Base-by-base conservation (phyloP, 1,284 basidiomycete species). In the Malassezia vespertilionis region DNA sequence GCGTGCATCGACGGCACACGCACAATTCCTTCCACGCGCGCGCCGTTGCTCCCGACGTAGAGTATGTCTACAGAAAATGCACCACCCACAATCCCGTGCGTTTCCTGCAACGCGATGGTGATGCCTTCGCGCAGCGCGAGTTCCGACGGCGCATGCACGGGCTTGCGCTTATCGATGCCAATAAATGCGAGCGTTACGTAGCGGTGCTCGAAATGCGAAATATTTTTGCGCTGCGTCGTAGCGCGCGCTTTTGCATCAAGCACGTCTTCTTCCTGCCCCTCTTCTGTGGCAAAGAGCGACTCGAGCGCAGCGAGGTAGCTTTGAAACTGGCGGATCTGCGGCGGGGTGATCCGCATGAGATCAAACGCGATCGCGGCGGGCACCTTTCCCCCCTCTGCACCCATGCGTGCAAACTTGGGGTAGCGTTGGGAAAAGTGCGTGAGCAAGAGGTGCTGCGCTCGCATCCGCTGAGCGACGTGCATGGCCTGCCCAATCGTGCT, bases 401-500 rank as follows among this genome's bases (percentile, higher is more conserved):
- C 21, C 35, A 75, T 53, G 33, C 77, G 76, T 1, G 86, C 84
- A 62, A 89, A 75, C 63, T 86, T 88, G 11, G 89, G 88, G 71
- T 93, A 93, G 10, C 90, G 80, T 45, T 86, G 85, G 10, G 88
- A 93, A 72, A 96, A 96, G 71, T 96, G 90, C 2, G 89, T 96
- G 20, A 96, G 77, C 27, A 96, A 77, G 20, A 86, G 76, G 57
- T 86, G 81, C 46, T 80, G 74, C 0, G 87, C 88, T 6, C 78
- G 75, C 86, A 91, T 90, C 36, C 54, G 32, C n/a, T 44, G 43
- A 2, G 82, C 89, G 21, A 88, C 76, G 14, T 79, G 77, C 32
- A 93, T 78, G 0, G 90, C 90, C 66, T 93, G 84, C 1, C 84
- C 81, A 53, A 88, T 80, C 0, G 89, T 96, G 55, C 83, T 86